Evolutionary conservation across 2,329 filamentous ascomycete genomes (phyloP).

Genomic region (Cladosporium sphaerospermum): DNA sequence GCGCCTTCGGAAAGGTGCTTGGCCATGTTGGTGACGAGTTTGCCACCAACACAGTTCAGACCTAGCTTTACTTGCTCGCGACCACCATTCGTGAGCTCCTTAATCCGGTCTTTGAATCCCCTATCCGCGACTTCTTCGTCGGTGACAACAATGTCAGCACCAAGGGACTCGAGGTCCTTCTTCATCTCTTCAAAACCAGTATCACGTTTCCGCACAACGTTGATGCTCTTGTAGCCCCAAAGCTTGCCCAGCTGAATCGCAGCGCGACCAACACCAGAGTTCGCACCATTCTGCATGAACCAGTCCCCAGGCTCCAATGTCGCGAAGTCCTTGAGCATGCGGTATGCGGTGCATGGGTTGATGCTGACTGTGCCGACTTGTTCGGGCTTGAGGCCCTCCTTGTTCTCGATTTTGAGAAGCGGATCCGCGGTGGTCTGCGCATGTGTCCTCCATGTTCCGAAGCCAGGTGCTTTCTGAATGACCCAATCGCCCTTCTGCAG

Average conservation of each 20-base stretch:
- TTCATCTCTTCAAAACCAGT: slow-evolving; percentile 61
- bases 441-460: slow-evolving; percentile 94
- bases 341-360: slow-evolving; percentile 90
- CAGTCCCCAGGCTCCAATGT: slow-evolving; percentile 68
- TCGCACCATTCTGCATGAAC: slow-evolving; percentile 96
- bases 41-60: slow-evolving; percentile 90
- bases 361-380: slow-evolving; percentile 86
- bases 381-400: slow-evolving; percentile 61
- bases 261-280: slow-evolving; percentile 83
- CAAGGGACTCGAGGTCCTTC: slow-evolving; percentile 53
- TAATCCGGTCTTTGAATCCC: slow-evolving; percentile 57
- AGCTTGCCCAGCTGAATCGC: slow-evolving; percentile 80
- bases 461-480: slow-evolving; percentile 73
- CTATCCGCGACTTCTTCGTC: slow-evolving; percentile 55
- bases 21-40: slow-evolving; percentile 70
- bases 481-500: slow-evolving; percentile 84
- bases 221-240: slow-evolving; percentile 89
- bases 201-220: slow-evolving; percentile 71
- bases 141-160: slow-evolving; percentile 58
- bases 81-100: slow-evolving; percentile 63
- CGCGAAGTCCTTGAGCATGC: slow-evolving; percentile 80
- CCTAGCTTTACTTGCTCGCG: slow-evolving; percentile 68
- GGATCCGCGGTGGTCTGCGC: slow-evolving; percentile 56
- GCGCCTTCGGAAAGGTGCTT: slow-evolving; percentile 62
- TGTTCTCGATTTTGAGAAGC: slow-evolving; percentile 64